Base-by-base conservation (phyloP, 345 rosid species). In the Eutrema yunnanense region DNA sequence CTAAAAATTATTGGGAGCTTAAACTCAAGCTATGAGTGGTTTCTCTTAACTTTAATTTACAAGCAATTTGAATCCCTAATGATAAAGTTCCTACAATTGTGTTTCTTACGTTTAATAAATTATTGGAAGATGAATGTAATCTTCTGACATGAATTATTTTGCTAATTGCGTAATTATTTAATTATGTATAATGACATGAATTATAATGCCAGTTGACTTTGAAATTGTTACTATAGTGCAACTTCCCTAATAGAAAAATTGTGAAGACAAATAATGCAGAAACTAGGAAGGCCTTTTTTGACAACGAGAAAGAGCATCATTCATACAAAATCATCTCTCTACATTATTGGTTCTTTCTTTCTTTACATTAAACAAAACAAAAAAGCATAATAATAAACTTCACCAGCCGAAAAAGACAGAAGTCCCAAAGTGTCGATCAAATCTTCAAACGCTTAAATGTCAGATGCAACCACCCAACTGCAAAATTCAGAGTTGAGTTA, bases 391-490 rank as follows among this genome's bases (percentile, higher is more conserved):
- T 43, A 52, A 47, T n/a, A 52, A 62, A 42, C 52, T 37, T 53
- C 37, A 47, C 3, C 48, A 62, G 49, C 57, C 51, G 68, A 41
- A 70, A 59, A 65, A 57, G 60, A 73, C 78, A 29, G n/a, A 50
- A 61, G 10, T 53, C 6, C 33, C n/a, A n/a, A 65, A 40, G 59
- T 60, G 26, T n/a, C 32, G 33, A 74, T 50, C 41, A 40, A 33
- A 58, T 67, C 66, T 38, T 65, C 65, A 63, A 60, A 60, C 41
- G 2, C 14, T n/a, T 1, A 9, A 22, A 34, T 30, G 14, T 74
- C 64, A 75, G 42, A 75, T 61, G 79, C 78, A 74, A 66, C 79
- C 79, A 60, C 79, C 79, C 74, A 75, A 75, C 79, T 75, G 62
- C 42, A 52, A 44, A 9, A 42, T 11, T 19, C 27, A 74, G 54